These are phyloP conservation scores for Evernia prunastri DNA, from an alignment of 495 filamentous ascomycete species.

Conservation along the genomic window DNA sequence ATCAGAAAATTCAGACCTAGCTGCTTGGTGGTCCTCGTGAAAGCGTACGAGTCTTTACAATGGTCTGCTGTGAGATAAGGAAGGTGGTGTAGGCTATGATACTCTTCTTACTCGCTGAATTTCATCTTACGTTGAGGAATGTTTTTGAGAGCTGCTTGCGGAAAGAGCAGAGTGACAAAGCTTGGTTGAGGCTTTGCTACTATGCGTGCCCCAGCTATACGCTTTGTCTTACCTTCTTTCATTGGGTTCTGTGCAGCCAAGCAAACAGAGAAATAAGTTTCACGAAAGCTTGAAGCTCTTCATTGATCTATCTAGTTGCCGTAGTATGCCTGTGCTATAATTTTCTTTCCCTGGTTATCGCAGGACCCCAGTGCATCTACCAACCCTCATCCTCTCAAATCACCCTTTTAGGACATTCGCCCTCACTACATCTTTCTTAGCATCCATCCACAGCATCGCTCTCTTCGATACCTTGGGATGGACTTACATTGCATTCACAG, in stretches of 20 bases:
- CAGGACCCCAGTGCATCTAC: neutral
- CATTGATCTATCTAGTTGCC: neutral
- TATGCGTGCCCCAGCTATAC: neutral
- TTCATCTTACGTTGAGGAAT: neutral
- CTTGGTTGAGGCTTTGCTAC: neutral
- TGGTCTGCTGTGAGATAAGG: neutral
- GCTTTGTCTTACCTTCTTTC: neutral
- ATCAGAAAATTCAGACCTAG: no score
- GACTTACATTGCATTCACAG: neutral
- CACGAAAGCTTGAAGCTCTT: neutral
- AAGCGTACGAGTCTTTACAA: no score
- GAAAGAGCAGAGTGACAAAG: neutral
- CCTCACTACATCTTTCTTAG: neutral
- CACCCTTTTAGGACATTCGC: neutral
- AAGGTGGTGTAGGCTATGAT: neutral
- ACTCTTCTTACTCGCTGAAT: neutral
- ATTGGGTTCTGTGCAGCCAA: neutral
- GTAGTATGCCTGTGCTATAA: neutral
- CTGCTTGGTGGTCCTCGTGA: no score
- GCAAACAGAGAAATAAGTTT: neutral
- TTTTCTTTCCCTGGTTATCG: neutral
- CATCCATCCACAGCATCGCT: neutral
- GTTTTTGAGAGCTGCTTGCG: no score
- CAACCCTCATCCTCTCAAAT: neutral
- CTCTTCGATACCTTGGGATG: neutral